Percentiles rank a stretch among this genome's conserved stretches.
phyloP scores from a whole-genome alignment of 176 grass and related monocot genomes.

The Aegilops longissima region DNA sequence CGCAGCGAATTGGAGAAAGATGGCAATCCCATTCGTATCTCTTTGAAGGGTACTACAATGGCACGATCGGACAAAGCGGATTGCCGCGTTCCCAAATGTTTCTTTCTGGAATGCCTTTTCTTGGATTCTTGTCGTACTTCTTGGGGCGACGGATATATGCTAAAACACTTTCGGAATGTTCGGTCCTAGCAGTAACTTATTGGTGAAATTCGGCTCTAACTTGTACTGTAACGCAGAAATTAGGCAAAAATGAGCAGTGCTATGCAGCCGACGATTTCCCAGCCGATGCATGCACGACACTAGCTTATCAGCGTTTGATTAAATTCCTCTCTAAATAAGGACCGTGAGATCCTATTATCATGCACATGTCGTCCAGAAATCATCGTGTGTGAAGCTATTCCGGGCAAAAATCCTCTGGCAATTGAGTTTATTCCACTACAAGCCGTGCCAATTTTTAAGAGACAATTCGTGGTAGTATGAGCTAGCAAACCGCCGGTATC shows the following conservation, averaged over 20 bases:
- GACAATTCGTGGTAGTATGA: neutral
- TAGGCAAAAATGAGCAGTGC: no score
- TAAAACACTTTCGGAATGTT: neutral
- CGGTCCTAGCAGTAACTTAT: neutral
- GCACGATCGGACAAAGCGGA: neutral
- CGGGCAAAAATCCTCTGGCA: no score
- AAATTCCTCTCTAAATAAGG: no score
- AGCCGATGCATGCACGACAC: no score
- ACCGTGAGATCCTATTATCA: no score
- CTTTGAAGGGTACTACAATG: neutral
- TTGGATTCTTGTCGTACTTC: constrained; percentile 1
- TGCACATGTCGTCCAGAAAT: no score
- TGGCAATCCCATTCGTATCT: neutral
- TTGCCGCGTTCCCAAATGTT: neutral
- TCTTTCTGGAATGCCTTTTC: neutral
- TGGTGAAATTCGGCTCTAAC: no score
- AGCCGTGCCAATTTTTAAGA: neutral
- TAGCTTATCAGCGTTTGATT: no score
- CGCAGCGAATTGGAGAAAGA: neutral
- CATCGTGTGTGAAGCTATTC: no score
- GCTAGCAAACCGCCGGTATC: neutral
- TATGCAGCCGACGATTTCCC: no score
- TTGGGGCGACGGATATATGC: neutral
- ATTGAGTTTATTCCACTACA: neutral
- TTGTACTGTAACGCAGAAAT: neutral